phyloP scores from a whole-genome alignment of 805 yeast genomes.

The Dipodascus albidus region DNA sequence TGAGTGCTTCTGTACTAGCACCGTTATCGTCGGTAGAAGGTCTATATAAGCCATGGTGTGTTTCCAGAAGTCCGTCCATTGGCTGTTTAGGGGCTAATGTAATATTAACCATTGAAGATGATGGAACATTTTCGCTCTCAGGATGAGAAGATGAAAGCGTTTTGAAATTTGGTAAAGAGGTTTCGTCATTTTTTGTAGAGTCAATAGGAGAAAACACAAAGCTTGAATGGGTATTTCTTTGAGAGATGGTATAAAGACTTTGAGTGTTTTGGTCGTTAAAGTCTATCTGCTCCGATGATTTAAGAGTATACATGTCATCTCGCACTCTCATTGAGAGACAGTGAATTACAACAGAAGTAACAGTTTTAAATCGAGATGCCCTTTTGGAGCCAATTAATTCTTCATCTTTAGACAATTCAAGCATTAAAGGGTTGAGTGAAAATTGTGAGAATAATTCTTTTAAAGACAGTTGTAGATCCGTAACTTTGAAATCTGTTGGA shows the following conservation, averaged over 20 bases:
- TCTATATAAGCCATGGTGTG: background rate
- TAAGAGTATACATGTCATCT: background rate
- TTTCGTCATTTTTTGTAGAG: background rate
- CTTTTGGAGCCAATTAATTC: slow-evolving; percentile 26
- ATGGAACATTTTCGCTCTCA: background rate
- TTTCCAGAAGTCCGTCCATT: background rate
- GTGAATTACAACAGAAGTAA: slow-evolving; percentile 26
- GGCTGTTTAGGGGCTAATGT: background rate
- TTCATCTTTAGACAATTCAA: slow-evolving; percentile 27
- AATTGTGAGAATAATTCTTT: slow-evolving; percentile 26
- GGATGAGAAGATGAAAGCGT: background rate
- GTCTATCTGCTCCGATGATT: background rate
- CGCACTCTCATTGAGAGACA: background rate
- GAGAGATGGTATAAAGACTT: background rate
- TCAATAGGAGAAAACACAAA: background rate
- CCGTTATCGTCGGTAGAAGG: background rate
- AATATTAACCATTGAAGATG: background rate
- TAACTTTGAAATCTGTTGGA: slow-evolving; percentile 23
- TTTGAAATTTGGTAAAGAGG: background rate
- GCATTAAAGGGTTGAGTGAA: slow-evolving; percentile 38
- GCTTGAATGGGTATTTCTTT: background rate
- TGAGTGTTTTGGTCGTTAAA: background rate
- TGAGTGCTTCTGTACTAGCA: background rate
- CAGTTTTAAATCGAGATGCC: slow-evolving; percentile 22
- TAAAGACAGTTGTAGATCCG: slow-evolving; percentile 24